phyloP scores from a whole-genome alignment of 768 basidiomycete species.

The Amanita pseudoporphyria region DNA sequence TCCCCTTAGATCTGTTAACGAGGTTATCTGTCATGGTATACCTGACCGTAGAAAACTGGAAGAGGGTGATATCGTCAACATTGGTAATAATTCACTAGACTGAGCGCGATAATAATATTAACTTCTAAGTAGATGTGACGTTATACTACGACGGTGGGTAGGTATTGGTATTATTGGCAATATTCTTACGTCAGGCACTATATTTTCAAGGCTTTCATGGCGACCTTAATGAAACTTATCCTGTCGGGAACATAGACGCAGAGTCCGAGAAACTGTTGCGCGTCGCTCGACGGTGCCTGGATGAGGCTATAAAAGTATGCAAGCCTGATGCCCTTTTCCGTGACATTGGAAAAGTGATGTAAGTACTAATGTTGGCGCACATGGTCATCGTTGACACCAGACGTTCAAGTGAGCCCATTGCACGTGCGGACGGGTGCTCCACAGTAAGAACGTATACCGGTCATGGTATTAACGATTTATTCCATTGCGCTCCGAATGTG shows the following conservation, averaged over 20 bases:
- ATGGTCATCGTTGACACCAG: not conserved
- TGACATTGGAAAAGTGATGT: slow-evolving; percentile 84
- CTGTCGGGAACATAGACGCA: slow-evolving; percentile 79
- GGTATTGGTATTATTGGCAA: not conserved
- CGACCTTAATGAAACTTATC: slow-evolving; percentile 90
- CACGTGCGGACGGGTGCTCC: slow-evolving; percentile 76
- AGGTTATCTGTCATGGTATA: slow-evolving; percentile 96
- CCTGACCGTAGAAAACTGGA: slow-evolving; percentile 76
- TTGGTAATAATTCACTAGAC: slow-evolving; percentile 38
- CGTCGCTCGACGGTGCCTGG: slow-evolving; percentile 73
- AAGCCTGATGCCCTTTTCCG: slow-evolving; percentile 90
- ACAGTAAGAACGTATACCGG: slow-evolving; percentile 89
- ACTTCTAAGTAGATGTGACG: slow-evolving; percentile 50
- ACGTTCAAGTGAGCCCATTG: slow-evolving; percentile 64
- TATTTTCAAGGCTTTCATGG: slow-evolving; percentile 66
- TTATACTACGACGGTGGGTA: slow-evolving; percentile 66
- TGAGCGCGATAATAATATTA: slow-evolving; percentile 5
- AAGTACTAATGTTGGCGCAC: slow-evolving; percentile 19
- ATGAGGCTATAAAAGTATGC: slow-evolving; percentile 86
- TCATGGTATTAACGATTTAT: slow-evolving; percentile 81
- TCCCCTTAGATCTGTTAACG: slow-evolving; percentile 69
- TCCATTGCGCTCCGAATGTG: slow-evolving; percentile 80
- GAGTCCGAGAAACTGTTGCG: slow-evolving; percentile 76
- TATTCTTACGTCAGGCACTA: not conserved
- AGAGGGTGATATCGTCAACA: slow-evolving; percentile 95